Evolutionary conservation across 208 protist species (phyloP).

Genomic region (Crithidia sp.): DNA sequence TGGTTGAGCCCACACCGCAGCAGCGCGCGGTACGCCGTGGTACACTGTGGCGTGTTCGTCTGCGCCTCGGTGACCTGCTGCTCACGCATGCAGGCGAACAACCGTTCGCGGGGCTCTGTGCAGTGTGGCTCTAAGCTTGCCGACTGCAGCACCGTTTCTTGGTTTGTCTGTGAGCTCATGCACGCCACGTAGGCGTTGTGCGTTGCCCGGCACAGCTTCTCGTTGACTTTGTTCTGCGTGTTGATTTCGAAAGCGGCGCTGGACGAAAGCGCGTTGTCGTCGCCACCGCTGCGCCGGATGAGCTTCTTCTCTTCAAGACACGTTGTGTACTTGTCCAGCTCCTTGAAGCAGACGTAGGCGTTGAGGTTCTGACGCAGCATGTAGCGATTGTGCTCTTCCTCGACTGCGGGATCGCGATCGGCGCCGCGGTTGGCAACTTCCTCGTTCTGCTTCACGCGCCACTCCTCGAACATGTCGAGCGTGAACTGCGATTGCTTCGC

Average conservation of each 20-base stretch:
- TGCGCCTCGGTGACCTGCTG: conserved; percentile 55
- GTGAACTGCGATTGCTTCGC: conserved; percentile 69
- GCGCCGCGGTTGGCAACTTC: conserved; percentile 63
- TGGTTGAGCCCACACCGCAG: conserved; percentile 88
- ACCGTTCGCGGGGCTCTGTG: conserved; percentile 24
- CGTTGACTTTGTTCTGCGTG: conserved; percentile 69
- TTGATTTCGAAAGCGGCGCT: conserved; percentile 64
- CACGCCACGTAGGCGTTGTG: conserved; percentile 71
- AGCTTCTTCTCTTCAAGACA: conserved; percentile 75
- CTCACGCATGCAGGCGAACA: conserved; percentile 66
- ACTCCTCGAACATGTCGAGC: conserved; percentile 74
- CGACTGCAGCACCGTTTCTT: conserved; percentile 67
- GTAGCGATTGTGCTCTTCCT: conserved; percentile 76
- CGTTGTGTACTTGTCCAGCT: conserved; percentile 75
- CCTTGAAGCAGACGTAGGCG: conserved; percentile 78
- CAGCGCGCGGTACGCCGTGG: conserved; percentile 49
- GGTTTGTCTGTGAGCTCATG: conserved; percentile 66
- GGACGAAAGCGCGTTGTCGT: conserved; percentile 20
- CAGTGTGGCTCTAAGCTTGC: conserved; percentile 65
- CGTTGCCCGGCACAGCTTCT: conserved; percentile 60
- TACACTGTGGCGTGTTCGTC: conserved; percentile 69
- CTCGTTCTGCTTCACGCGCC: conserved; percentile 61
- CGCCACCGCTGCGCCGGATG: conserved; percentile 39
- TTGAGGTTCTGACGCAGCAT: conserved; percentile 87
- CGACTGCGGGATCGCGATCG: conserved; percentile 48